Percentiles rank a stretch among this genome's conserved stretches.
Evolutionary conservation across 164 flowering plant genomes (phyloP).

Genomic region (Stephania japonica): DNA sequence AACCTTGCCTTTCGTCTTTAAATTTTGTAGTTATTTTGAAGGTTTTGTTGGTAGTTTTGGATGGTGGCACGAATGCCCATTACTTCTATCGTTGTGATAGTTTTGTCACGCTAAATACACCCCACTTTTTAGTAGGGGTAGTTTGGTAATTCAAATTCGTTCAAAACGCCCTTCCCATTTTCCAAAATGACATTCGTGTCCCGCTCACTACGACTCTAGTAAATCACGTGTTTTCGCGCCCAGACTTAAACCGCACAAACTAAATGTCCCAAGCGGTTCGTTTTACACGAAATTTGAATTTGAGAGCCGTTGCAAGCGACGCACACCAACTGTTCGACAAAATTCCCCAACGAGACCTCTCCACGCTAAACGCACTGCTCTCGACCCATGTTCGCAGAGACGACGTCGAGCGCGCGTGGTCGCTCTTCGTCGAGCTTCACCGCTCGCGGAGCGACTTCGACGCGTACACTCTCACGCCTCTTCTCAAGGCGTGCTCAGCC

Average conservation of each 20-base stretch:
- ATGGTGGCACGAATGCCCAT: too few relatives aligned
- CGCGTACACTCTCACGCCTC: slow-evolving; percentile 41
- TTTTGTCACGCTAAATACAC: too few relatives aligned
- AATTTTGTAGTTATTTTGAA: too few relatives aligned
- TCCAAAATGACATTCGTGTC: background rate
- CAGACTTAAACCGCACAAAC: background rate
- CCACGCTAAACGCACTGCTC: slow-evolving; percentile 33
- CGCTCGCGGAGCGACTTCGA: slow-evolving; percentile 14
- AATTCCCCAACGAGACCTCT: slow-evolving; percentile 22
- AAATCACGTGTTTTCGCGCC: background rate
- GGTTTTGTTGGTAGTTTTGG: too few relatives aligned
- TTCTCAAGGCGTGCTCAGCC: slow-evolving; percentile 35
- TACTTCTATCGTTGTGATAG: too few relatives aligned
- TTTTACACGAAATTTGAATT: background rate
- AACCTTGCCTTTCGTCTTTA: too few relatives aligned
- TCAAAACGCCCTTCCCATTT: background rate
- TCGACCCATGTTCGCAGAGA: slow-evolving; percentile 22
- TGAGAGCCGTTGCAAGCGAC: background rate
- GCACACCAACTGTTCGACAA: slow-evolving; percentile 23
- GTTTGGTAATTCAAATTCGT: background rate
- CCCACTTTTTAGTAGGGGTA: too few relatives aligned
- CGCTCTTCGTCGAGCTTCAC: slow-evolving; percentile 30
- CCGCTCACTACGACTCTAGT: background rate
- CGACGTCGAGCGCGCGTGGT: slow-evolving; percentile 28
- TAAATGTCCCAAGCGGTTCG: background rate